Conservation (phyloP, 768 basidiomycete species). For the Pleurotus giganteus region DNA sequence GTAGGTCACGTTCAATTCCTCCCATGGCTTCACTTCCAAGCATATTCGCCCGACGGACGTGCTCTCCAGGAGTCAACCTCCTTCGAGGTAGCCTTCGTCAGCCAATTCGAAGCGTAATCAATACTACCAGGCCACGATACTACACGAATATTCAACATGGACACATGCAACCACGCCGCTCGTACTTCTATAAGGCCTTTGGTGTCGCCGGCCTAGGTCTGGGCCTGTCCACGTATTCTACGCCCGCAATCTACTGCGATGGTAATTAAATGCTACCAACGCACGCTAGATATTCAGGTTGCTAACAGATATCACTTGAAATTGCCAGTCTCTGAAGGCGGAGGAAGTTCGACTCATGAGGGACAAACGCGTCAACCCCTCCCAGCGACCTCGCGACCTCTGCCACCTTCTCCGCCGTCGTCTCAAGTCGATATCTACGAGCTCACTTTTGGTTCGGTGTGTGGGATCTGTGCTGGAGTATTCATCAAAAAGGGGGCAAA, state of each 20-base stretch:
- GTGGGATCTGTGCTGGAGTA: conserved; percentile 86
- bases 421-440: conserved; percentile 83
- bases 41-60: conserved; percentile 1
- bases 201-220: conserved; percentile 43
- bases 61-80: background rate
- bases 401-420: conserved; percentile 58
- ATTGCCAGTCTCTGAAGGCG: conserved; percentile 9
- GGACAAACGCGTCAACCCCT: conserved; percentile 12
- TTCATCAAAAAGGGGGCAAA: conserved; percentile 96
- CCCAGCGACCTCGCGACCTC: conserved; percentile 28
- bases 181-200: conserved; percentile 24
- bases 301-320: background rate
- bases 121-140: background rate
- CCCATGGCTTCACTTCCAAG: background rate
- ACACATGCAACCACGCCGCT: background rate
- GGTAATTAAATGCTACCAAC: conserved; percentile 30
- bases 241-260: conserved; percentile 49
- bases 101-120: background rate
- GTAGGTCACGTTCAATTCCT: background rate
- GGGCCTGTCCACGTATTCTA: conserved; percentile 36
- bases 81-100: conserved; percentile 1
- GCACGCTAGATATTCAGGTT: no score
- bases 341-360: background rate
- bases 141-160: background rate
- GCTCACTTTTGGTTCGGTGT: conserved; percentile 84